Conservation (phyloP, 2,329 filamentous ascomycete genomes). For the Exophiala calicioides region DNA sequence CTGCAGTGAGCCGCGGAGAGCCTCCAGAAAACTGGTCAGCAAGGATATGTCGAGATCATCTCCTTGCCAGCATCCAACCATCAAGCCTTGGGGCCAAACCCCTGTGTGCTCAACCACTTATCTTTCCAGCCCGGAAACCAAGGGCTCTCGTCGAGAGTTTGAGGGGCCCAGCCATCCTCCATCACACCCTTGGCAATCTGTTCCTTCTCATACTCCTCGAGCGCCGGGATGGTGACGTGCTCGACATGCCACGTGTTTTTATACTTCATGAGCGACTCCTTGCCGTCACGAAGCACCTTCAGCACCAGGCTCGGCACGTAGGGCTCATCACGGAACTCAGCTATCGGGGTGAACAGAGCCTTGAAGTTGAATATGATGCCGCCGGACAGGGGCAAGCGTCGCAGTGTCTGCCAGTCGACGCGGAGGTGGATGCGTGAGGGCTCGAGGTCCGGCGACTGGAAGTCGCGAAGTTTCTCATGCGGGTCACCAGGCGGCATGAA, state of each 20-base stretch:
- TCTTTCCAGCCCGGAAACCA: slow-evolving; percentile 76
- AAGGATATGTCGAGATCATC: no score
- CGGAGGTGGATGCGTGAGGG: slow-evolving; percentile 66
- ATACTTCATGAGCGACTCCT: slow-evolving; percentile 71
- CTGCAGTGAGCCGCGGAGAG: no score
- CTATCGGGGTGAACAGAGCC: slow-evolving; percentile 74
- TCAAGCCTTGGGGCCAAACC: slow-evolving; percentile 53
- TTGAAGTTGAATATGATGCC: slow-evolving; percentile 87
- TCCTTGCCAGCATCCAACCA: no score
- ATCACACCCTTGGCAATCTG: slow-evolving; percentile 66
- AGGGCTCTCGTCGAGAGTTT: slow-evolving; percentile 72
- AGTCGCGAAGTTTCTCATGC: slow-evolving; percentile 60
- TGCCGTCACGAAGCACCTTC: slow-evolving; percentile 71
- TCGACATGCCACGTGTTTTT: slow-evolving; percentile 81
- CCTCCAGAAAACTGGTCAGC: no score
- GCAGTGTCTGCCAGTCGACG: slow-evolving; percentile 86
- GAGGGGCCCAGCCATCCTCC: slow-evolving; percentile 63
- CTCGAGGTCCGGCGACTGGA: slow-evolving; percentile 59
- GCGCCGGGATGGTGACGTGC: slow-evolving; percentile 66
- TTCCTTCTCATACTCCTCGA: slow-evolving; percentile 65
- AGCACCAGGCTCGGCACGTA: slow-evolving; percentile 69
- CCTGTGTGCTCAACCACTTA: slow-evolving; percentile 69
- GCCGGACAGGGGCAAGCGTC: slow-evolving; percentile 73
- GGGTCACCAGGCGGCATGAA: slow-evolving; percentile 71
- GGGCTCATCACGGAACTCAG: slow-evolving; percentile 69